Percentiles rank a stretch among this genome's conserved stretches.
Conservation (phyloP, 2,329 filamentous ascomycete species). For the Boeremia exigua region DNA sequence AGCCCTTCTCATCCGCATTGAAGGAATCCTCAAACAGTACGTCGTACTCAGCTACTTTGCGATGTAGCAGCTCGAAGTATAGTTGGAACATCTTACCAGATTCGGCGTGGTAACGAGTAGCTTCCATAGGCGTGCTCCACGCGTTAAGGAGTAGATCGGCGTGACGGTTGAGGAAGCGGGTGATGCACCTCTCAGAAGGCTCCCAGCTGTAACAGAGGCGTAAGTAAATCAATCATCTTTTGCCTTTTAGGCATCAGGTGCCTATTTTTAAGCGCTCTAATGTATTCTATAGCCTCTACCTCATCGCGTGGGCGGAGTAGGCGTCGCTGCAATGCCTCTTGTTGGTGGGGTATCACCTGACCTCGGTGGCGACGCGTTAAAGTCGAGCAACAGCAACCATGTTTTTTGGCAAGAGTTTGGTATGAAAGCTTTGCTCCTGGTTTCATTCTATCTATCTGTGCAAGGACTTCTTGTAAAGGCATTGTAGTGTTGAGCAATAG, state of each 20-base stretch:
- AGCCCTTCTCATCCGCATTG: no score
- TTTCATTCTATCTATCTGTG: no score
- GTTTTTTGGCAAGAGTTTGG: no score
- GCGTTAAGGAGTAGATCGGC: constrained; percentile 8
- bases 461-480: neutral
- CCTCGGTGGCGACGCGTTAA: no score
- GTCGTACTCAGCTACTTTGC: no score
- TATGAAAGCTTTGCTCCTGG: no score
- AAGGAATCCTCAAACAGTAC: no score
- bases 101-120: neutral
- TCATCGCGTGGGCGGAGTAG: neutral
- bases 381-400: no score
- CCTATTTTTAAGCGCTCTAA: no score
- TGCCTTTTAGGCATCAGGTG: no score
- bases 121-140: constrained; percentile 9
- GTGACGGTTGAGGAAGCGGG: constrained; percentile 13
- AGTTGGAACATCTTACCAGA: neutral
- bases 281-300: no score
- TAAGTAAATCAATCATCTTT: neutral
- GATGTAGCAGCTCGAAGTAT: no score
- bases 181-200: constrained; percentile 12
- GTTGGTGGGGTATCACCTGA: neutral
- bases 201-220: neutral
- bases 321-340: neutral
- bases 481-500: neutral